Evolutionary conservation across 2,329 filamentous ascomycete genomes (phyloP).

Genomic region (Ophiostoma ips): DNA sequence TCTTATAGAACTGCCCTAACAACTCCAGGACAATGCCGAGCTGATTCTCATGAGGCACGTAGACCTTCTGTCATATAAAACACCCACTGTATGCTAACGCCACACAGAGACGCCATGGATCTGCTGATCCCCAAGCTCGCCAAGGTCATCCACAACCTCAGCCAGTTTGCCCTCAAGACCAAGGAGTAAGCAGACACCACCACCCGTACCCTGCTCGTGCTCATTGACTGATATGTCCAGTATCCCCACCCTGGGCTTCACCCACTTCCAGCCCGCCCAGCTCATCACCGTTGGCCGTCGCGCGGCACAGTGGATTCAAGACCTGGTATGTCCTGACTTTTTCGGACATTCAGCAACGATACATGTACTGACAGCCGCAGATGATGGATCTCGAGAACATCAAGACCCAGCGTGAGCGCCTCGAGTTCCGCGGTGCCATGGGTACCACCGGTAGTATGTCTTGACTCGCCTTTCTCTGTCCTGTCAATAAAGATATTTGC

Average conservation of each 20-base stretch:
- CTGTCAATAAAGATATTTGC: background rate
- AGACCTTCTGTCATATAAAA: too few relatives aligned
- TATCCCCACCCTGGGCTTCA: constrained; percentile 24
- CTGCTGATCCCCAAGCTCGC: constrained; percentile 67
- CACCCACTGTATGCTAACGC: background rate
- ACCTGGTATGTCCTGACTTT: constrained; percentile 36
- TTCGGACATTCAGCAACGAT: background rate
- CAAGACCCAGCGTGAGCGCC: constrained; percentile 50
- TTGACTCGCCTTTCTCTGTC: background rate
- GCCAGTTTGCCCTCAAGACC: constrained; percentile 50
- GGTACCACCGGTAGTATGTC: constrained; percentile 9
- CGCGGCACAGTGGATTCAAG: constrained; percentile 59
- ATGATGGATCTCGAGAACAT: constrained; percentile 57
- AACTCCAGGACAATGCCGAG: constrained; percentile 51
- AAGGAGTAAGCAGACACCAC: constrained; percentile 8
- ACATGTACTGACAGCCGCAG: background rate
- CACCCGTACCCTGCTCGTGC: background rate
- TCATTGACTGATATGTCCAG: constrained; percentile 19
- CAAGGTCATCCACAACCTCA: constrained; percentile 62
- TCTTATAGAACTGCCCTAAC: background rate
- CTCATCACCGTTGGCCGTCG: constrained; percentile 51
- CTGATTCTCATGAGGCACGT: constrained; percentile 51
- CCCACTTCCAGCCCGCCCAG: constrained; percentile 53
- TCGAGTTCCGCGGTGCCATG: constrained; percentile 62
- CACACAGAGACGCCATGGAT: constrained; percentile 50